Percentiles rank a stretch among this genome's conserved stretches.
Evolutionary conservation across 139 green algal genomes (phyloP).

Genomic region (Picochlorum sp.): DNA sequence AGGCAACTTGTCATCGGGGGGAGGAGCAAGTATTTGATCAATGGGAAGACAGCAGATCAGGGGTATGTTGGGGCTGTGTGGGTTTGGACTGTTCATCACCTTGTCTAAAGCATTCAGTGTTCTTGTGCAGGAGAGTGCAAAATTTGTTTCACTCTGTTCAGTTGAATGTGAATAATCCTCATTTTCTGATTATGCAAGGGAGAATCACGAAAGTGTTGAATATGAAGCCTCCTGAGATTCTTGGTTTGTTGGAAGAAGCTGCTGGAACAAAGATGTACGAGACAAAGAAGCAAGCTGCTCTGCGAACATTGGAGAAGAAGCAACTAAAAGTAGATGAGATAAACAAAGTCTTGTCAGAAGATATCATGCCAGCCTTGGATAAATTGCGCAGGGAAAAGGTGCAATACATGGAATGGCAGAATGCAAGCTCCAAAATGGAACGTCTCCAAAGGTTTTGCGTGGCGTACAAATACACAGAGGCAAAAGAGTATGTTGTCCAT

Average conservation of each 20-base stretch:
- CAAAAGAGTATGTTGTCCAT: conserved; percentile 14
- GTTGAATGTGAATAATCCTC: conserved; percentile 99
- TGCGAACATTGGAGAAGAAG: conserved; percentile 89
- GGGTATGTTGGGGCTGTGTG: conserved; percentile 3
- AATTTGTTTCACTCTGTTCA: conserved; percentile 98
- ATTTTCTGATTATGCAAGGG: conserved; percentile 99
- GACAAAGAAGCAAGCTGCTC: conserved; percentile 88
- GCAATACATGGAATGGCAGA: conserved; percentile 76
- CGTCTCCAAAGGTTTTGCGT: conserved; percentile 73
- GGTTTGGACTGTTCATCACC: conserved; percentile 25
- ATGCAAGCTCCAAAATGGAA: conserved; percentile 38
- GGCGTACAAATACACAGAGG: conserved; percentile 68
- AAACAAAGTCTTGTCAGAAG: conserved; percentile 76
- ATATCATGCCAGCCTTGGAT: conserved; percentile 84
- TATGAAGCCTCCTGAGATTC: conserved; percentile 97
- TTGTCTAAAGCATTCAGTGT: conserved; percentile 17
- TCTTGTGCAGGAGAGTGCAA: conserved; percentile 67
- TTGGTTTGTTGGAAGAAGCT: conserved; percentile 96
- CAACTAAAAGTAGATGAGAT: conserved; percentile 92
- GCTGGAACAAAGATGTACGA: conserved; percentile 98
- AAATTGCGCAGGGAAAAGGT: conserved; percentile 69
- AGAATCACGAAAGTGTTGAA: conserved; percentile 97
- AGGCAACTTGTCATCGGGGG: conserved; percentile 93
- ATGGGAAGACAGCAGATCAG: conserved; percentile 84
- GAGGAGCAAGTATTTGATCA: conserved; percentile 97